A percentile compares a stretch with the other conserved stretches of the same genome.
These are phyloP conservation scores for Coemansia sp. DNA, from an alignment of 192 early-diverging fungal species.

Conservation along the genomic window DNA sequence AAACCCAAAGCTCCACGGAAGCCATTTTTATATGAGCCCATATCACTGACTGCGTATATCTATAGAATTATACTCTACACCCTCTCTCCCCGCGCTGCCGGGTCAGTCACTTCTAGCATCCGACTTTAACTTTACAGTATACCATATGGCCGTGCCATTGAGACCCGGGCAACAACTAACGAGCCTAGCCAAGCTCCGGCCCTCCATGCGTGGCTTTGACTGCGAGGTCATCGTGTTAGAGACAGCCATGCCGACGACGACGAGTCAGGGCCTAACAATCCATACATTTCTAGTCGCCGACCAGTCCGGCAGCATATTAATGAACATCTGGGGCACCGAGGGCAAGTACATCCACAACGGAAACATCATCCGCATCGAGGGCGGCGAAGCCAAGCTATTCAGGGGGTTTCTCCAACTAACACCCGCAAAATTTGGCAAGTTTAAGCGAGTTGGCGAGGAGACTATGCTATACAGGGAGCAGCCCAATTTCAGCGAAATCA, in stretches of 20 bases:
- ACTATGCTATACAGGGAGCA: slow-evolving; percentile 51
- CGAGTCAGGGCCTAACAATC: slow-evolving; percentile 58
- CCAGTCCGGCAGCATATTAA: slow-evolving; percentile 59
- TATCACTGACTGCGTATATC: neutral
- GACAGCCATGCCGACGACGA: slow-evolving; percentile 56
- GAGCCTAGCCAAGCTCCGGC: slow-evolving; percentile 57
- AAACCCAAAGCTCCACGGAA: neutral
- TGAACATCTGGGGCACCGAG: slow-evolving; percentile 63
- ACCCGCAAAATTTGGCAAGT: slow-evolving; percentile 57
- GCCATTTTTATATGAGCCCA: neutral
- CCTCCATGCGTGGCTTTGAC: slow-evolving; percentile 63
- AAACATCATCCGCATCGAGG: slow-evolving; percentile 63
- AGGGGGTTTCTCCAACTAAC: slow-evolving; percentile 62
- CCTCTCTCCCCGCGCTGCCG: neutral
- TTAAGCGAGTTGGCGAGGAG: slow-evolving; percentile 63
- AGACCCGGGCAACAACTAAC: slow-evolving; percentile 52
- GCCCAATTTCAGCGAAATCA: slow-evolving; percentile 53
- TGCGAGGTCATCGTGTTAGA: slow-evolving; percentile 70
- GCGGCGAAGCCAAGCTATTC: slow-evolving; percentile 57
- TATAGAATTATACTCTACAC: neutral
- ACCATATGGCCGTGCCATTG: slow-evolving; percentile 31
- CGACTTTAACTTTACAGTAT: neutral
- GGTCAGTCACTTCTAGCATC: neutral
- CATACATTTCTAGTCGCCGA: slow-evolving; percentile 68
- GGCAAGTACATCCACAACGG: slow-evolving; percentile 59